Evolutionary conservation across 1,284 basidiomycete genomes (phyloP).

Genomic region (Somion occarium): DNA sequence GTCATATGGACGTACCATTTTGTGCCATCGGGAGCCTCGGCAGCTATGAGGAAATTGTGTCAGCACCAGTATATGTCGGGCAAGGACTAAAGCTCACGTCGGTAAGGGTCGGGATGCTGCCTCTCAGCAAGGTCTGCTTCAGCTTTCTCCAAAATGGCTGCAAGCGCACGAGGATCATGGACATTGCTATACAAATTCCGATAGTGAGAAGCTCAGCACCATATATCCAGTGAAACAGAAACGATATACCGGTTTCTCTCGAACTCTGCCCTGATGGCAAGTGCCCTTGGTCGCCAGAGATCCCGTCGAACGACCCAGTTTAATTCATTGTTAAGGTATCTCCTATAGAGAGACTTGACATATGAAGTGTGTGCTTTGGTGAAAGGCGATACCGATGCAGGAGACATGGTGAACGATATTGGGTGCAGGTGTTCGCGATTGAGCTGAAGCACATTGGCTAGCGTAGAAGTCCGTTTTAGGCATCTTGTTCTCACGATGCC

Average conservation of each 20-base stretch:
- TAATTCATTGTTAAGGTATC: conserved; percentile 79
- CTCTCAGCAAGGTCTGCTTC: conserved; percentile 69
- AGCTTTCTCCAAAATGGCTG: conserved; percentile 75
- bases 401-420: conserved; percentile 22
- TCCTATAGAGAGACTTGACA: conserved; percentile 89
- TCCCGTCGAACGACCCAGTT: conserved; percentile 88
- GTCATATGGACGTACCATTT: conserved; percentile 66
- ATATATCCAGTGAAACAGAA: neutral
- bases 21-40: conserved; percentile 77
- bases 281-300: conserved; percentile 79
- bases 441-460: neutral
- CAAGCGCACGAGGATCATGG: conserved; percentile 82
- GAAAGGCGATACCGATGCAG: conserved; percentile 46
- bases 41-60: conserved; percentile 42
- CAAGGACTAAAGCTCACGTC: conserved; percentile 54
- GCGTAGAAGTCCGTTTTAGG: neutral
- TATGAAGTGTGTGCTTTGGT: conserved; percentile 78
- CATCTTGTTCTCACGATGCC: neutral
- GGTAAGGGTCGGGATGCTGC: conserved; percentile 89
- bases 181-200: conserved; percentile 57
- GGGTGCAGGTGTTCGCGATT: neutral
- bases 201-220: neutral
- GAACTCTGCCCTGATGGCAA: conserved; percentile 88
- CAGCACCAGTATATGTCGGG: conserved; percentile 6
- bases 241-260: conserved; percentile 75